Evolutionary conservation across 1,139 yeast species (phyloP).

Genomic region (Diutina neorugosa): DNA sequence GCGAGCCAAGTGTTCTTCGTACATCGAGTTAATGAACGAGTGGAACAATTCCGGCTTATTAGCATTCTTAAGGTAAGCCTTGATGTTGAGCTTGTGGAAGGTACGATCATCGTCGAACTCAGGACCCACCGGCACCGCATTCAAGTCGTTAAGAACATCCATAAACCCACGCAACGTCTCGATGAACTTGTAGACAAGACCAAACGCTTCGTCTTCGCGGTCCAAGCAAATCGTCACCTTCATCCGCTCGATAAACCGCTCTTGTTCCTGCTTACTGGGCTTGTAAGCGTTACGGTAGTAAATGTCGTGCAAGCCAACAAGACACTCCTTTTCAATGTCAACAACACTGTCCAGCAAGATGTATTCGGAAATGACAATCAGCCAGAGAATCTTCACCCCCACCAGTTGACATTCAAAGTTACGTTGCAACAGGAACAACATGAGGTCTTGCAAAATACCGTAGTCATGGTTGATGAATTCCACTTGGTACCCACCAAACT

Average conservation of each 20-base stretch:
- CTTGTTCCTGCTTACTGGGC: conserved; percentile 46
- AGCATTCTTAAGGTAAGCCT: conserved; percentile 67
- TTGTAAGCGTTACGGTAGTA: conserved; percentile 45
- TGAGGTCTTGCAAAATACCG: conserved; percentile 51
- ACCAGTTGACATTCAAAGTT: conserved; percentile 50
- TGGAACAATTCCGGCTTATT: conserved; percentile 74
- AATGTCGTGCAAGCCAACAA: conserved; percentile 51
- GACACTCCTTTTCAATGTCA: conserved; percentile 53
- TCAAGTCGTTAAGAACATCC: conserved; percentile 53
- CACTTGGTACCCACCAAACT: conserved; percentile 64
- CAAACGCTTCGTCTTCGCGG: conserved; percentile 55
- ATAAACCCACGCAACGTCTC: conserved; percentile 53
- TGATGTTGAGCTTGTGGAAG: conserved; percentile 65
- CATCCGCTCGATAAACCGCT: conserved; percentile 38
- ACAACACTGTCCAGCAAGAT: conserved; percentile 45
- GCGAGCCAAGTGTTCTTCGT: conserved; percentile 49
- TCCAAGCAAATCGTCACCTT: conserved; percentile 44
- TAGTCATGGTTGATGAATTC: conserved; percentile 50
- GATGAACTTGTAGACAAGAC: conserved; percentile 38
- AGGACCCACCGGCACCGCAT: conserved; percentile 66
- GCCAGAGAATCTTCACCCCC: conserved; percentile 62
- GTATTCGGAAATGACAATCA: conserved; percentile 58
- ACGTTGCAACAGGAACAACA: conserved; percentile 60
- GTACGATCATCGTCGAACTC: conserved; percentile 85
- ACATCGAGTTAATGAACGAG: conserved; percentile 65